Evolutionary conservation across 139 green algal genomes (phyloP), one percentile per base, ranked within the genome.

Genomic region (Coelastrella sp.): DNA sequence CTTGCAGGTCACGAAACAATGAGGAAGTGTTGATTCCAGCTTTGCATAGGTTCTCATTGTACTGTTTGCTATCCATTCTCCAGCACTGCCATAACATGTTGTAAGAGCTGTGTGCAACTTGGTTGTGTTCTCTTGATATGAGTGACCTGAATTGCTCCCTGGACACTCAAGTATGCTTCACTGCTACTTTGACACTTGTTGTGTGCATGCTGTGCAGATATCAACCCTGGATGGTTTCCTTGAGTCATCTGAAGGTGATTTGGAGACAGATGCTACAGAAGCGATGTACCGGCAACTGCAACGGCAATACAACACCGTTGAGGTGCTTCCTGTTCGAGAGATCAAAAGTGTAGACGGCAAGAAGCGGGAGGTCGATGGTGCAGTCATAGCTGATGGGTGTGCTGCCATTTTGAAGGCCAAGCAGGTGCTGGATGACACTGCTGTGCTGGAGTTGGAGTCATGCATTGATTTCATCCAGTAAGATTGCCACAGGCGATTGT

Each of bases 401-500:
- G 68, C 68, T 34, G 68, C 68, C 8, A 77, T 77, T 37, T 21
- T 77, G 19, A 37, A 77, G 68, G 68, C 68, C 19, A 77, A 77
- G 68, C 68, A 51, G 17, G 38, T 59, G 19, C 68, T 77, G 38
- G 40, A 77, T 32, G 34, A 53, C 19, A n/a, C 15, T 25, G 38
- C 68, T 53, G 68, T 57, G 38, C 6, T 38, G 8, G 35, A 77
- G 68, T 8, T 77, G 32, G 34, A 48, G 21, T 77, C 68, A 37
- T 77, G 68, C 68, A 25, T 77, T 35, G 68, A 77, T 19, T 51
- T 77, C 35, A 53, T 77, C 38, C 19, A 77, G 68, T 77, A 37
- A 77, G 68, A 13, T 41, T 69, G 8, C 4, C 40, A n/a, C 5
- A 41, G 11, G n/a, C 27, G 57, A 15, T 32, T 30, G 57, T 6